Base-by-base conservation (phyloP, 2,329 filamentous ascomycete species). In the Macrophomina pseudophaseolina region DNA sequence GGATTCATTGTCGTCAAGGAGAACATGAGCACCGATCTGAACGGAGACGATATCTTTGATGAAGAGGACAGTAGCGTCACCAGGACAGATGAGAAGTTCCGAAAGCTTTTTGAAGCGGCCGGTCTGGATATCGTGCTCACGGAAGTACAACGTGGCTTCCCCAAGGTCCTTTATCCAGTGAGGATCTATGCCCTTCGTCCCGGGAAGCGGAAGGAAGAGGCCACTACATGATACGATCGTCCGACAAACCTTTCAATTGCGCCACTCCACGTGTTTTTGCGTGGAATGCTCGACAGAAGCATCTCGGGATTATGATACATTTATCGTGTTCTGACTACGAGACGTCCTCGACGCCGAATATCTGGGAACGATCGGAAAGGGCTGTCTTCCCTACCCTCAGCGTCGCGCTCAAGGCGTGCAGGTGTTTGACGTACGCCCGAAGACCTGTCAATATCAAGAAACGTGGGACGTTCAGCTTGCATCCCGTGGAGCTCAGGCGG, bases 1-100 rank as follows among this genome's bases (percentile, higher is more conserved):
- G 86, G 86, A 2, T 80, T 87, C 73, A 87, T 94, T 16, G 84
- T 93, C 8, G 82, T 94, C 65, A 95, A 95, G 81, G 94, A 97
- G 81, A 97, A 97, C 73, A 74, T 92, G 68, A 86, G 82, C 18
- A 87, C 84, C 1, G 70, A 85, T 71, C 69, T 77, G 35, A 80
- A 79, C 0, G 82, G 82, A 0, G 75, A 80, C 38, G 93, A 97
- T 75, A 80, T 90, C 28, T 97, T 90, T 75, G 93, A 97, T 74
- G 86, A 88, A 6, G 75, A 84, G 67, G 93, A 97, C 74, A 92
- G 88, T 72, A 91, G 88, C 72, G 90, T 97, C 1, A 97, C 92
- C 2, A 85, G 93, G 72, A 87, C 85, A 33, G 91, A 97, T 71
- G 78, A 80, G 28, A 94, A 91, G 71, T 95, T 94, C 71, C 84